These are phyloP conservation scores for Pleurotus giganteus DNA, from an alignment of 768 basidiomycete genomes.

Conservation along the genomic window DNA sequence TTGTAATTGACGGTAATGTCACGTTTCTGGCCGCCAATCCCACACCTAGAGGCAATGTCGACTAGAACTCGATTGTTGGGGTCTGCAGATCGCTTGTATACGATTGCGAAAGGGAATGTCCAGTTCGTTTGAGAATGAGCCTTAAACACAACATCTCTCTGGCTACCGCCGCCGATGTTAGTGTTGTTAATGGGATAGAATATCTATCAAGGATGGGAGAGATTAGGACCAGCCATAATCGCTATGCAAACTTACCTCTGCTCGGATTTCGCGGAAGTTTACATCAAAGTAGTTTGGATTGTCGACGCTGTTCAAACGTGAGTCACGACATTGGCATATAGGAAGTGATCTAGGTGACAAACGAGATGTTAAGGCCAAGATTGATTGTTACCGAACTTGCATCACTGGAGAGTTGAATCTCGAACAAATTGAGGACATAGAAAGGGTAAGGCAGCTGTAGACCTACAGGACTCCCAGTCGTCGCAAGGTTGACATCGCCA, in stretches of 20 bases:
- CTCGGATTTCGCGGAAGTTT: conserved; percentile 60
- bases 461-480: conserved; percentile 46
- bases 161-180: conserved; percentile 59
- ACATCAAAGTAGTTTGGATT: conserved; percentile 84
- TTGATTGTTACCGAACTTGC: conserved; percentile 47
- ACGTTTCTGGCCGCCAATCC: conserved; percentile 38
- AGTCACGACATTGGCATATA: conserved; percentile 2
- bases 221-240: neutral
- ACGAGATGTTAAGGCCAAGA: conserved; percentile 68
- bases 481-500: conserved; percentile 42
- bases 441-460: neutral
- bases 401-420: conserved; percentile 38
- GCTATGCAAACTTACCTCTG: conserved; percentile 39
- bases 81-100: conserved; percentile 54
- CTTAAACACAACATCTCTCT: conserved; percentile 44
- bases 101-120: conserved; percentile 72
- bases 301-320: conserved; percentile 47
- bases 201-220: conserved; percentile 39
- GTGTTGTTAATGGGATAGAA: conserved; percentile 76
- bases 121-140: conserved; percentile 60
- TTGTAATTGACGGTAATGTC: conserved; percentile 64
- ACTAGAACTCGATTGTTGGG: conserved; percentile 52
- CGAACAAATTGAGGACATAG: neutral
- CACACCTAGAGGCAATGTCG: conserved; percentile 66
- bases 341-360: conserved; percentile 22